Percentiles rank a stretch among this genome's conserved stretches.
phyloP scores from a whole-genome alignment of 352 stramenopile genomes.

The Globisporangium iwayamae region DNA sequence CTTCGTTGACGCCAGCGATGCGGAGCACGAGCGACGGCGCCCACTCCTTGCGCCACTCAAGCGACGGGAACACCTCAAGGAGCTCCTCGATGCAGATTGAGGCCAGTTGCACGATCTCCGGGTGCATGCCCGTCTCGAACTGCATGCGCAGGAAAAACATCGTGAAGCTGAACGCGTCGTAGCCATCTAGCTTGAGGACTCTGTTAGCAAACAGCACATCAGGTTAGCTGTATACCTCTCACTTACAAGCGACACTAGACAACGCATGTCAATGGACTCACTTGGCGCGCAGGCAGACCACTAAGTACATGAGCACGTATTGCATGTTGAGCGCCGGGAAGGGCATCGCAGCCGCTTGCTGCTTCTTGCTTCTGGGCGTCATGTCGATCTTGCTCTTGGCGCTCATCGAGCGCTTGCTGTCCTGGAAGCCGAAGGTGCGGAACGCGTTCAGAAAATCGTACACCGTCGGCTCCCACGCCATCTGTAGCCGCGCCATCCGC shows the following conservation, averaged over 20 bases:
- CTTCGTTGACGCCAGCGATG: conserved; percentile 74
- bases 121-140: conserved; percentile 72
- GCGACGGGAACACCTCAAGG: conserved; percentile 60
- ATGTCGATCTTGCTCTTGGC: conserved; percentile 69
- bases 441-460: conserved; percentile 80
- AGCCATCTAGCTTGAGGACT: conserved; percentile 54
- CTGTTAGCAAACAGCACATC: conserved; percentile 3
- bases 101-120: conserved; percentile 70
- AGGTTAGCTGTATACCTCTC: background rate
- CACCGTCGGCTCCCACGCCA: conserved; percentile 68
- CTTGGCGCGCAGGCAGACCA: conserved; percentile 69
- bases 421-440: conserved; percentile 72
- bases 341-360: conserved; percentile 21
- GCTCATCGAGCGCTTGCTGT: conserved; percentile 83
- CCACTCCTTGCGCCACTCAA: conserved; percentile 76
- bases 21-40: conserved; percentile 67
- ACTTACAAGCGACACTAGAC: conserved; percentile 1
- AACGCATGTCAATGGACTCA: conserved; percentile 14
- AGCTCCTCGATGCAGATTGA: conserved; percentile 81
- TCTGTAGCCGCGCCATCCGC: conserved; percentile 33
- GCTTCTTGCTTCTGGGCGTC: conserved; percentile 25
- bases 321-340: conserved; percentile 84
- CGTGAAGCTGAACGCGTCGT: conserved; percentile 81
- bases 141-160: conserved; percentile 88
- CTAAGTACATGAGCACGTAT: conserved; percentile 69